Evolutionary conservation across 495 filamentous ascomycete species (phyloP).

Genomic region (Aspergillus sclerotioniger): DNA sequence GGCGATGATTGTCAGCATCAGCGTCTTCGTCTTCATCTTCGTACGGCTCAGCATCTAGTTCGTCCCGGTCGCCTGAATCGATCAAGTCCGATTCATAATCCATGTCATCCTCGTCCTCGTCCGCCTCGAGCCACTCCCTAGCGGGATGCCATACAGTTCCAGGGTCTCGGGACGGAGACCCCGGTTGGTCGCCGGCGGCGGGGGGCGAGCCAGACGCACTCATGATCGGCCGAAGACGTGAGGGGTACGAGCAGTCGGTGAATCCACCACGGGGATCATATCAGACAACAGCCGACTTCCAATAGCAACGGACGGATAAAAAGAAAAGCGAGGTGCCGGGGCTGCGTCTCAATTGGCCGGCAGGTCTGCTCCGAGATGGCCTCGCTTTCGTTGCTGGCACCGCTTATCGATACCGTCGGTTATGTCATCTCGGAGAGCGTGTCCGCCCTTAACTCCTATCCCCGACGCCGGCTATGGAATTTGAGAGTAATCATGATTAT

Average conservation of each 20-base stretch:
- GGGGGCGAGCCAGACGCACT: constrained; percentile 17
- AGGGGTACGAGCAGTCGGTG: constrained; percentile 6
- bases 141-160: constrained; percentile 35
- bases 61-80: constrained; percentile 35
- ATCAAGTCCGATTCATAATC: constrained; percentile 36
- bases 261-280: constrained; percentile 12
- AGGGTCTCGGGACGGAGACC: constrained; percentile 5
- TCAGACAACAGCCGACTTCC: constrained; percentile 6
- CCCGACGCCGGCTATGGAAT: no score
- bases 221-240: constrained; percentile 16
- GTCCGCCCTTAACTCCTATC: constrained; percentile 14
- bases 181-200: constrained; percentile 17
- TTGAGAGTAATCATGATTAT: background rate
- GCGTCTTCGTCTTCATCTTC: constrained; percentile 21
- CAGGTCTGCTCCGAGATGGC: background rate
- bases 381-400: no score
- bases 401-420: constrained; percentile 18
- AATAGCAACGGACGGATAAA: constrained; percentile 1
- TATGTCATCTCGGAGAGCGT: constrained; percentile 15
- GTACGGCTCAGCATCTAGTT: constrained; percentile 38
- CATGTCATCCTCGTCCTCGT: constrained; percentile 48
- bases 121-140: constrained; percentile 44
- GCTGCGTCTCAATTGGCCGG: constrained; percentile 15
- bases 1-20: constrained; percentile 25
- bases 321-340: background rate